Conservation (phyloP, 768 basidiomycete genomes). For the Suillus ampliporus region DNA sequence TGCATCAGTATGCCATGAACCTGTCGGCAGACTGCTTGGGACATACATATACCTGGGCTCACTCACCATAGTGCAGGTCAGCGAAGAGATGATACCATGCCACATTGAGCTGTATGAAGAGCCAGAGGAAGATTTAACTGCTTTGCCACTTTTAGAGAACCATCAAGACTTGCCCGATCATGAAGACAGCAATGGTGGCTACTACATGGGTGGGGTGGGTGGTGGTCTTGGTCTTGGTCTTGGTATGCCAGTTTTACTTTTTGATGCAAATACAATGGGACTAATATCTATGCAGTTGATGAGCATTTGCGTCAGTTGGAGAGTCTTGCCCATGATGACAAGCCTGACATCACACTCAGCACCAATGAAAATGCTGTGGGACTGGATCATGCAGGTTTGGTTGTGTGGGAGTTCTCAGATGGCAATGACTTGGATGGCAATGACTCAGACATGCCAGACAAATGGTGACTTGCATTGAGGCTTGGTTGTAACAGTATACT, state of each 20-base stretch:
- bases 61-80: background rate
- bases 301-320: too few species aligned
- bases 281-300: too few species aligned
- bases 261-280: too few species aligned
- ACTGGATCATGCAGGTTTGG: conserved; percentile 1
- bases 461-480: background rate
- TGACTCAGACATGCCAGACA: background rate
- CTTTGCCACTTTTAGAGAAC: background rate
- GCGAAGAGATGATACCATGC: background rate
- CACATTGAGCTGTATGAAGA: background rate
- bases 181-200: background rate
- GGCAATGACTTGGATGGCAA: background rate
- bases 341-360: background rate
- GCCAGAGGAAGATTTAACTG: background rate
- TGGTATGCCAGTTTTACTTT: too few species aligned
- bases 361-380: background rate
- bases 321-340: background rate
- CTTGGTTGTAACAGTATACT: background rate
- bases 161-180: background rate
- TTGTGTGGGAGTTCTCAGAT: conserved; percentile 2
- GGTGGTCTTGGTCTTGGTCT: too few species aligned
- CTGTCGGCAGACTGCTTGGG: too few species aligned
- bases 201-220: too few species aligned
- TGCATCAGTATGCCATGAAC: too few species aligned
- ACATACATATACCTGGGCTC: too few species aligned